Percentiles rank a stretch among this genome's conserved stretches.
Evolutionary conservation across 176 grass and related monocot species (phyloP).

Genomic region (Oryza glumipatula): DNA sequence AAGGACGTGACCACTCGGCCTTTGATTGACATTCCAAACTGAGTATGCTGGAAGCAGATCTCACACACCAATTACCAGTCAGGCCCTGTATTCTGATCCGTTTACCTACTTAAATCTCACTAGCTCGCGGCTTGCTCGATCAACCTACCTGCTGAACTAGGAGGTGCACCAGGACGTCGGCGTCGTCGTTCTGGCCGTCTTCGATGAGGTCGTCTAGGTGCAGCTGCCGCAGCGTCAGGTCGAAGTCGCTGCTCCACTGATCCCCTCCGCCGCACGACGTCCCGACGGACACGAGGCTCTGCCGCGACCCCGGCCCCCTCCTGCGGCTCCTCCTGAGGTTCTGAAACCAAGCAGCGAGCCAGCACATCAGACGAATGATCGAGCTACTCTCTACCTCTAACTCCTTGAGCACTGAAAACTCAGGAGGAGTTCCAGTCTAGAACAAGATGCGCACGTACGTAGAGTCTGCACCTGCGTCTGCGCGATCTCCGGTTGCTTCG

Average conservation of each 20-base stretch:
- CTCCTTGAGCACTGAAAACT: too few species aligned
- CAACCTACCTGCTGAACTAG: constrained; percentile 62
- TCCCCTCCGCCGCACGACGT: constrained; percentile 45
- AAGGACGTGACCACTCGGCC: constrained; percentile 70
- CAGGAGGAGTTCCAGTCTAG: neutral
- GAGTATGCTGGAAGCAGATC: constrained; percentile 57
- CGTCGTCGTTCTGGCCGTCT: constrained; percentile 57
- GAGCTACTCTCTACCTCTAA: neutral
- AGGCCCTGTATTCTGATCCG: neutral
- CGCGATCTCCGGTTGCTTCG: constrained; percentile 14
- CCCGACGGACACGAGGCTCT: constrained; percentile 54
- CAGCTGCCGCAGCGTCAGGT: constrained; percentile 66
- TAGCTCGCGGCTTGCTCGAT: neutral
- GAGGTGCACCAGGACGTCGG: constrained; percentile 61
- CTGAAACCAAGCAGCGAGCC: neutral
- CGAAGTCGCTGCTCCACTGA: constrained; percentile 72
- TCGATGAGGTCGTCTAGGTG: constrained; percentile 58
- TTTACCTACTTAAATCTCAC: neutral
- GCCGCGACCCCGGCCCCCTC: constrained; percentile 36
- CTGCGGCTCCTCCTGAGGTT: constrained; percentile 25
- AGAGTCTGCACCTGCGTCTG: constrained; percentile 37
- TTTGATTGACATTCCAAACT: constrained; percentile 87
- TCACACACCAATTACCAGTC: neutral
- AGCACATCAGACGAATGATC: neutral
- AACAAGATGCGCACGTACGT: neutral